Evolutionary conservation across 768 basidiomycete species (phyloP), one percentile per base, ranked within the genome.

Genomic region (Agaricus subrufescens): DNA sequence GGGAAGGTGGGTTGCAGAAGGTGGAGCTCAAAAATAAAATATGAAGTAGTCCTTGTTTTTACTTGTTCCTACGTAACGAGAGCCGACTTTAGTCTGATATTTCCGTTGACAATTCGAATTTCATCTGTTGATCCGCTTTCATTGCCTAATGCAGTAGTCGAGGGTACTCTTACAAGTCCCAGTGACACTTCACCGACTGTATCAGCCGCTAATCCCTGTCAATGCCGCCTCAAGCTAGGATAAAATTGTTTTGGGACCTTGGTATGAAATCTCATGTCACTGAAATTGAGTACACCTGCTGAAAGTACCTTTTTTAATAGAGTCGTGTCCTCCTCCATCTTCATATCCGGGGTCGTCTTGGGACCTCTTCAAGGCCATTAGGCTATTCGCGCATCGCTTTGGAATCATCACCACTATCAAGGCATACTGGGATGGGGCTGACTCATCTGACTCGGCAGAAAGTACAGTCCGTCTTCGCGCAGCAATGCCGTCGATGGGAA

Each of bases 211-310:
- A 4, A 46, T 25, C 5, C 3, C 23, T 11, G 29, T 3, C 23
- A 29, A n/a, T 44, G 23, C 34, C 44, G 52, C 44, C 44, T 3
- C 52, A 53, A 37, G 19, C 51, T 11, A 31, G 44, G 34, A 55
- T 50, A 9, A 54, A 45, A 15, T 46, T 61, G 10, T 52, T 61
- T 27, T 61, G 60, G 60, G 60, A 61, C 40, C 42, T 61, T 8
- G 60, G 60, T 54, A 45, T 52, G 57, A 19, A 23, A 2, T 47
- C 34, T 37, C 7, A 26, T 46, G 31, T 12, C 15, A 9, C 12
- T 30, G 23, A 26, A 42, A 39, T 46, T 23, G 4, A 23, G 44
- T 42, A 25, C 37, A 9, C 6, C 27, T 4, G 15, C 23, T 45
- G 26, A n/a, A 10, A 30, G 40, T 45, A 54, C 19, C 45, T 46